Evolutionary conservation across 2,329 filamentous ascomycete genomes (phyloP).

Genomic region (Nakataea oryzae): DNA sequence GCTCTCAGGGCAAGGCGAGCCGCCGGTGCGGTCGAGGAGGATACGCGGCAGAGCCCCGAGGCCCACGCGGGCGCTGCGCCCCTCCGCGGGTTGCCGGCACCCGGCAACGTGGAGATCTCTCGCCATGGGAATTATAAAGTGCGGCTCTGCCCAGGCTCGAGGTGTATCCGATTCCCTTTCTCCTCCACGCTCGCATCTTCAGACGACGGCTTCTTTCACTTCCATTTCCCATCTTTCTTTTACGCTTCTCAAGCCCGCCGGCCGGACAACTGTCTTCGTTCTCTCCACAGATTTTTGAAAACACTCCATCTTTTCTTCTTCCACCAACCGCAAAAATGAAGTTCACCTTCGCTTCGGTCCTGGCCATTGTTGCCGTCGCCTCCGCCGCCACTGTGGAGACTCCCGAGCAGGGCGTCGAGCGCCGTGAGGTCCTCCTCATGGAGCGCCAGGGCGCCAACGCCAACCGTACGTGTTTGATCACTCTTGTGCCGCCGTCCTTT

Average conservation of each 20-base stretch:
- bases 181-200: too few species aligned
- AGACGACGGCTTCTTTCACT: background rate
- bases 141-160: background rate
- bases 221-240: background rate
- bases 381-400: conserved; percentile 13
- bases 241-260: background rate
- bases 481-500: background rate
- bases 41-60: background rate
- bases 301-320: background rate
- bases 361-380: conserved; percentile 14
- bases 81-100: background rate
- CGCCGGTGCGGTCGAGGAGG: background rate
- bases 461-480: conserved; percentile 11
- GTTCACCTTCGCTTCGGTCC: conserved; percentile 12
- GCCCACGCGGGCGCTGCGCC: background rate
- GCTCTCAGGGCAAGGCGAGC: background rate
- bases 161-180: background rate
- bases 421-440: conserved; percentile 12
- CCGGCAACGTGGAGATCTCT: background rate
- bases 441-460: conserved; percentile 18
- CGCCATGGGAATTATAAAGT: background rate
- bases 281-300: background rate
- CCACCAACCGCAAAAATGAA: conserved; percentile 15
- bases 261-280: background rate
- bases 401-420: conserved; percentile 11